Evolutionary conservation across 495 filamentous ascomycete genomes (phyloP).

Genomic region (Aspergillus baeticus): DNA sequence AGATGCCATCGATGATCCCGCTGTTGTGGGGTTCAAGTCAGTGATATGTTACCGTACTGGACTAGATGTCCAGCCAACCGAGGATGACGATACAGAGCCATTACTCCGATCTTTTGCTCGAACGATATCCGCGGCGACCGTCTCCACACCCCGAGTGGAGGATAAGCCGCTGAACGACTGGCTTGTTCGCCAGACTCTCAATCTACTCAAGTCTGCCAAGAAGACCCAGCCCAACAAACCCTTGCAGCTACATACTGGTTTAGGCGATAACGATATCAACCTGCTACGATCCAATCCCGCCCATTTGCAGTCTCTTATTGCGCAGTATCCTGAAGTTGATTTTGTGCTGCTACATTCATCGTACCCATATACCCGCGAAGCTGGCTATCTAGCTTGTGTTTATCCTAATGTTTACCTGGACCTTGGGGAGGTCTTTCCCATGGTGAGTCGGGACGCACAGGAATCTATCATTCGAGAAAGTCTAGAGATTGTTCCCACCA

Average conservation of each 20-base stretch:
- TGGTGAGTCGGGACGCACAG: conserved; percentile 77
- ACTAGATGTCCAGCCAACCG: conserved; percentile 45
- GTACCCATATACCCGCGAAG: conserved; percentile 82
- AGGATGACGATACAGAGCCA: conserved; percentile 20
- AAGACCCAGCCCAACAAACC: conserved; percentile 55
- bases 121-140: conserved; percentile 23
- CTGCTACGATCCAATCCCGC: conserved; percentile 71
- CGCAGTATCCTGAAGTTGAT: conserved; percentile 62
- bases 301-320: conserved; percentile 72
- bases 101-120: conserved; percentile 34
- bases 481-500: conserved; percentile 72
- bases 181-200: conserved; percentile 56
- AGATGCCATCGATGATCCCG: conserved; percentile 55
- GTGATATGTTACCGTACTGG: conserved; percentile 84
- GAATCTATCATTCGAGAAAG: conserved; percentile 70
- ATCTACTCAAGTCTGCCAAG: conserved; percentile 21
- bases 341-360: conserved; percentile 81
- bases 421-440: conserved; percentile 83
- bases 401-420: conserved; percentile 86
- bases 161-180: conserved; percentile 63
- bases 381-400: conserved; percentile 75
- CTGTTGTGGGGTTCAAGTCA: conserved; percentile 82
- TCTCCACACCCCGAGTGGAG: conserved; percentile 52
- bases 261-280: conserved; percentile 81
- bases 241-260: conserved; percentile 82